Evolutionary conservation across 352 stramenopile species (phyloP).

Genomic region (Phytophthora tubulina): DNA sequence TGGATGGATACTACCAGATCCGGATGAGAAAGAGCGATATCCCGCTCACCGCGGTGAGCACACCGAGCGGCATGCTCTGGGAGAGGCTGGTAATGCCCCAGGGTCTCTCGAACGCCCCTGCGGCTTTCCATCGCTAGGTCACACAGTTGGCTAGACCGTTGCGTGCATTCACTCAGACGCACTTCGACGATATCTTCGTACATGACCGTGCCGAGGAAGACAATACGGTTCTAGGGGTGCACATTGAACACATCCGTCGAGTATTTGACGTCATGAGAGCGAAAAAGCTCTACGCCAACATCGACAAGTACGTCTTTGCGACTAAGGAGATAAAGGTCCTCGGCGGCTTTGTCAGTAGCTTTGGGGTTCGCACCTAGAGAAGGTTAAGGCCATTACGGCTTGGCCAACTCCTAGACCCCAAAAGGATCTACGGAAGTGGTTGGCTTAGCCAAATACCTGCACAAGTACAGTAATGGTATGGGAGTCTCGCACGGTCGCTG

Average conservation of each 20-base stretch:
- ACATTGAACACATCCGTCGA: background rate
- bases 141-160: too few relatives aligned
- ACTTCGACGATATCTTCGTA: background rate
- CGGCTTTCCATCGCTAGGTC: too few relatives aligned
- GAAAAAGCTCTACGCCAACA: too few relatives aligned
- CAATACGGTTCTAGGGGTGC: background rate
- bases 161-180: background rate
- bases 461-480: background rate
- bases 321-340: too few relatives aligned
- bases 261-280: background rate
- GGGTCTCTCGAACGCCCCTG: background rate
- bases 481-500: constrained; percentile 1
- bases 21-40: constrained; percentile 37
- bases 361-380: too few relatives aligned
- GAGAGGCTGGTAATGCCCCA: background rate
- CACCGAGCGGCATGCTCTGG: constrained; percentile 25
- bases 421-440: background rate
- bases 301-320: too few relatives aligned
- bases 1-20: constrained; percentile 46
- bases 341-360: too few relatives aligned
- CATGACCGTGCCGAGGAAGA: background rate
- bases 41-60: constrained; percentile 32
- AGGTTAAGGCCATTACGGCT: too few relatives aligned
- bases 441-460: background rate
- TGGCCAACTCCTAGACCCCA: too few relatives aligned